Percentiles rank a stretch among this genome's conserved stretches.
Evolutionary conservation across 257 asterid genomes (phyloP).

Genomic region (Solanum sitiens): DNA sequence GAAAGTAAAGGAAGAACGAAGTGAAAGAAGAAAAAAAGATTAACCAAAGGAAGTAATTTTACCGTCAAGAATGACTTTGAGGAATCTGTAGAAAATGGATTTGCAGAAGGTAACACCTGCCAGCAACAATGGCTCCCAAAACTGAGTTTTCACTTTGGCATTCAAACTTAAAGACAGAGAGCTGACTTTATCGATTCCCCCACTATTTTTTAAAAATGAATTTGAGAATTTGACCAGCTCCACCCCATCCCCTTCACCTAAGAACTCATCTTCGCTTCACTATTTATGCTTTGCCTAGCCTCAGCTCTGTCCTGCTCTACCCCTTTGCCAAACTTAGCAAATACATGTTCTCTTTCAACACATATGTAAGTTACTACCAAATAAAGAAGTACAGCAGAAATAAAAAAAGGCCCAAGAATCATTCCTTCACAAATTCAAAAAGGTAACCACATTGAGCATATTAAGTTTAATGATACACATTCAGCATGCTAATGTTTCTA

Average conservation of each 20-base stretch:
- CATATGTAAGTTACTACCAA: neutral
- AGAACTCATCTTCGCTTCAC: neutral
- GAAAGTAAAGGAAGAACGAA: neutral
- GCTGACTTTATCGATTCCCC: neutral
- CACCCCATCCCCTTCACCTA: neutral
- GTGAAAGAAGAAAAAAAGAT: neutral
- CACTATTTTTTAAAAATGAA: neutral
- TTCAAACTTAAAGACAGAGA: neutral
- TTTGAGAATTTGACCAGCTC: neutral
- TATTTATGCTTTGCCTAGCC: neutral
- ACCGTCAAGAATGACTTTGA: neutral
- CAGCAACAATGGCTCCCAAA: neutral
- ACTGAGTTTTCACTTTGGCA: neutral
- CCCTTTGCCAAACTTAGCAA: neutral
- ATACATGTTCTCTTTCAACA: neutral
- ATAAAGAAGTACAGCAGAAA: neutral
- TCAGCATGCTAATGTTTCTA: neutral
- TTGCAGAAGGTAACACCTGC: neutral
- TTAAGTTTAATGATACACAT: neutral
- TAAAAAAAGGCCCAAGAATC: neutral
- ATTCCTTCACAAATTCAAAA: neutral
- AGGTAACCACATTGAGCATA: neutral
- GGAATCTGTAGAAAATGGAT: neutral
- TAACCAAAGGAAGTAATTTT: neutral
- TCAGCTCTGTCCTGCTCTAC: neutral